A percentile compares a stretch with the other conserved stretches of the same genome.
These are phyloP conservation scores for Plectosphaerella sp. DNA, from an alignment of 2,329 filamentous ascomycete genomes.

Conservation along the genomic window DNA sequence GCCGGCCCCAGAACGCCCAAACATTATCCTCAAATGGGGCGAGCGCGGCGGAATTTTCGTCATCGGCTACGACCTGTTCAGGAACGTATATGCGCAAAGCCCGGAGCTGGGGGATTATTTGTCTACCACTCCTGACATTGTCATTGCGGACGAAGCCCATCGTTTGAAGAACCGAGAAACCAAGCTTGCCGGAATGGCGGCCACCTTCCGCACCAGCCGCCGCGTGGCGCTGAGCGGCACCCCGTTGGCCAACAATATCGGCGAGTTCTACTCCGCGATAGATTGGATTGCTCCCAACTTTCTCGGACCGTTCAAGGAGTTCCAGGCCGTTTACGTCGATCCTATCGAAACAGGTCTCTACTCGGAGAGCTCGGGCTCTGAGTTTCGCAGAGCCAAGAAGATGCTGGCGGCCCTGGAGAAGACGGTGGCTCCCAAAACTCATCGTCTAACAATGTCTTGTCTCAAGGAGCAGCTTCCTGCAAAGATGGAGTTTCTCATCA, in stretches of 20 bases:
- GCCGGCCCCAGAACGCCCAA: too few species aligned
- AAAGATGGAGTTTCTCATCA: slow-evolving; percentile 81
- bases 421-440: slow-evolving; percentile 72
- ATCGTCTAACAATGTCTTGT: slow-evolving; percentile 64
- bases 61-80: slow-evolving; percentile 69
- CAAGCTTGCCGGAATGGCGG: slow-evolving; percentile 47
- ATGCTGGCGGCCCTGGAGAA: slow-evolving; percentile 67
- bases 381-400: slow-evolving; percentile 58
- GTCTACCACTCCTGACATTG: slow-evolving; percentile 60
- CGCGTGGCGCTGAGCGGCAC: slow-evolving; percentile 85
- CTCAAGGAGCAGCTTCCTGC: slow-evolving; percentile 63
- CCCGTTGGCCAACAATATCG: slow-evolving; percentile 77
- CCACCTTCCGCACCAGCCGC: slow-evolving; percentile 58
- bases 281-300: slow-evolving; percentile 81
- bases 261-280: slow-evolving; percentile 83
- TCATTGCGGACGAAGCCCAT: slow-evolving; percentile 85
- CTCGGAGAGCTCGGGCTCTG: slow-evolving; percentile 50
- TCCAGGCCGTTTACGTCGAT: slow-evolving; percentile 62
- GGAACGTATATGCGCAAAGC: slow-evolving; percentile 21
- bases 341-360: slow-evolving; percentile 73
- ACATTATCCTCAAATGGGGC: slow-evolving; percentile 45
- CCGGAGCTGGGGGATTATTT: slow-evolving; percentile 42
- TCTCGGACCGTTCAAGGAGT: slow-evolving; percentile 64
- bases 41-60: slow-evolving; percentile 67
- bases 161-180: slow-evolving; percentile 63